These are phyloP conservation scores for Candida nanaspora DNA, from an alignment of 805 yeast species.

Conservation along the genomic window DNA sequence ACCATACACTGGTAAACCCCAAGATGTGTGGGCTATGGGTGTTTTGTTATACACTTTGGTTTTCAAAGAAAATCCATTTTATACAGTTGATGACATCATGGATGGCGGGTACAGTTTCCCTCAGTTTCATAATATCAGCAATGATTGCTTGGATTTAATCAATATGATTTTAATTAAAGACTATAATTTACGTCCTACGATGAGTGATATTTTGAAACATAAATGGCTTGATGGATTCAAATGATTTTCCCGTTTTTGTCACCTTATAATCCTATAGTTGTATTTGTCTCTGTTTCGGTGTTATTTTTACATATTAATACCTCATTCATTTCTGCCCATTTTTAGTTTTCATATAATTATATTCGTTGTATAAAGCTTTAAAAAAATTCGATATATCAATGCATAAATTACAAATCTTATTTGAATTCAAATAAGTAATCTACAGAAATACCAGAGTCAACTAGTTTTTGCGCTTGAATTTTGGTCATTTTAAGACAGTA, in stretches of 20 bases:
- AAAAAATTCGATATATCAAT: no score
- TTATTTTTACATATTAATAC: no score
- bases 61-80: conserved; percentile 92
- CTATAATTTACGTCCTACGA: conserved; percentile 60
- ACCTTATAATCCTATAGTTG: no score
- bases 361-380: no score
- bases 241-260: no score
- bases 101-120: conserved; percentile 82
- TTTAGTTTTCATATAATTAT: no score
- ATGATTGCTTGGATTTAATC: conserved; percentile 54
- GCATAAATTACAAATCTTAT: neutral
- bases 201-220: conserved; percentile 62
- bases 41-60: conserved; percentile 82
- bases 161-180: conserved; percentile 62
- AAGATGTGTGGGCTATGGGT: conserved; percentile 97
- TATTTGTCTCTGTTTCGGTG: neutral
- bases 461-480: conserved; percentile 56
- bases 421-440: conserved; percentile 50
- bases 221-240: conserved; percentile 47
- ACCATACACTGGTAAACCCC: conserved; percentile 87
- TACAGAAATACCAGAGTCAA: conserved; percentile 63
- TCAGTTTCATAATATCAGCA: conserved; percentile 42
- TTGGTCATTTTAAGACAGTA: conserved; percentile 47
- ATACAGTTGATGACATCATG: conserved; percentile 91
- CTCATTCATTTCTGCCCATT: no score